These are phyloP conservation scores for Globisporangium nodosum DNA, from an alignment of 352 stramenopile genomes.

Conservation along the genomic window DNA sequence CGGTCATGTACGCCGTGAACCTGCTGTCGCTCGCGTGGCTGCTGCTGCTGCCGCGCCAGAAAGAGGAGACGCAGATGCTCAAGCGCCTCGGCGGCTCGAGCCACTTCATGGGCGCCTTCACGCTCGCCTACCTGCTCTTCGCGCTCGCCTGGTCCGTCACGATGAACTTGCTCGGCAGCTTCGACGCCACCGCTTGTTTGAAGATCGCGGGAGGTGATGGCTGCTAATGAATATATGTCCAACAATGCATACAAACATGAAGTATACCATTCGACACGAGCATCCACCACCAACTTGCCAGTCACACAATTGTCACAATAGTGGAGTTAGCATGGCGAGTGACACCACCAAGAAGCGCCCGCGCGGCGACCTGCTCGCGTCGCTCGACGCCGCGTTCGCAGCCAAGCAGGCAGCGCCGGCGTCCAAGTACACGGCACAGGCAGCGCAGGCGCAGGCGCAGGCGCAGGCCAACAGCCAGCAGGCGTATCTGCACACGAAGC, in stretches of 20 bases:
- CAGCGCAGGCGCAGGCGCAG: constrained; percentile 25
- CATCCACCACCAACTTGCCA: background rate
- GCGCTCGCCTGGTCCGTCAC: constrained; percentile 28
- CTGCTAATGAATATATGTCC: constrained; percentile 12
- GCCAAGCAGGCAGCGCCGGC: constrained; percentile 17
- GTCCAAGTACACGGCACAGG: constrained; percentile 72
- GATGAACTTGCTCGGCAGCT: constrained; percentile 30
- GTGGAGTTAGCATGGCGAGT: constrained; percentile 11
- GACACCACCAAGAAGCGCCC: constrained; percentile 36
- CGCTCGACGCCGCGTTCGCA: constrained; percentile 68
- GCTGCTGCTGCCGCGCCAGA: constrained; percentile 43
- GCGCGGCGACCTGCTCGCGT: constrained; percentile 66
- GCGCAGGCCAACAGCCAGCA: constrained; percentile 41
- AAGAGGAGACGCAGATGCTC: constrained; percentile 17
- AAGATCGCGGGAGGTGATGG: constrained; percentile 19
- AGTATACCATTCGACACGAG: background rate
- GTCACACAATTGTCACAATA: background rate
- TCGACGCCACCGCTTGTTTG: constrained; percentile 21
- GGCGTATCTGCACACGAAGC: constrained; percentile 63
- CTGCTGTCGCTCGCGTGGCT: constrained; percentile 42
- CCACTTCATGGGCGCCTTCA: constrained; percentile 11
- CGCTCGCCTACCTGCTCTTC: constrained; percentile 10
- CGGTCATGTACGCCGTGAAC: constrained; percentile 54
- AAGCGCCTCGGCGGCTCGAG: constrained; percentile 11
- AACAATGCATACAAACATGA: background rate